Percentiles rank a stretch among this genome's conserved stretches.
phyloP scores from a whole-genome alignment of 2,329 filamentous ascomycete species.

The Cladosporium cucumerinum region DNA sequence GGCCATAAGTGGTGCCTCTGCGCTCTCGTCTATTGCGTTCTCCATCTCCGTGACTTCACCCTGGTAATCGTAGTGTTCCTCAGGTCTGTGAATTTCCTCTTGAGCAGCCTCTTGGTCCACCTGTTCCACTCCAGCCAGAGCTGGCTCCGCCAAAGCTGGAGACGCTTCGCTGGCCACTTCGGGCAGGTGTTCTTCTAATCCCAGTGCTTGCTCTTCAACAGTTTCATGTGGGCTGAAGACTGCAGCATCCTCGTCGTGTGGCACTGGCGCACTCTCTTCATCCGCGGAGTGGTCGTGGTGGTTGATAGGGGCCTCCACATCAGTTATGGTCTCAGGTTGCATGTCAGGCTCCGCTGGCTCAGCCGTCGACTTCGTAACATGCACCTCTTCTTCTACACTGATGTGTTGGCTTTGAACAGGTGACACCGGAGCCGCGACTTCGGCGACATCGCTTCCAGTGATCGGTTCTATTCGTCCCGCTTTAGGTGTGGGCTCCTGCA shows the following conservation, averaged over 20 bases:
- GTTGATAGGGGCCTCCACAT: slow-evolving; percentile 18
- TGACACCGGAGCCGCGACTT: not conserved
- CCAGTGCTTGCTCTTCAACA: slow-evolving; percentile 24
- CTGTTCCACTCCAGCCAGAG: slow-evolving; percentile 17
- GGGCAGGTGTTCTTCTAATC: slow-evolving; percentile 24
- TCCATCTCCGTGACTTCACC: slow-evolving; percentile 45
- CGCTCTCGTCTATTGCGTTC: slow-evolving; percentile 44
- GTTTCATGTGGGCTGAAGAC: slow-evolving; percentile 26
- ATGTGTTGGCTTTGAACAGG: slow-evolving; percentile 18
- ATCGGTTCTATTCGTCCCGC: slow-evolving; percentile 12
- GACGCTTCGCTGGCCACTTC: slow-evolving; percentile 17
- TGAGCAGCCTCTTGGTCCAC: not conserved
- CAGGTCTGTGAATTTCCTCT: slow-evolving; percentile 17
- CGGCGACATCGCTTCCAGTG: not conserved
- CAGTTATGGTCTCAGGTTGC: slow-evolving; percentile 17
- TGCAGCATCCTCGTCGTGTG: slow-evolving; percentile 24
- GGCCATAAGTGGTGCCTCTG: slow-evolving; percentile 40
- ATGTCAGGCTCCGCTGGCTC: slow-evolving; percentile 18
- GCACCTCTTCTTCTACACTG: slow-evolving; percentile 15
- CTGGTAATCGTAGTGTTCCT: slow-evolving; percentile 46
- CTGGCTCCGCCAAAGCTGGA: slow-evolving; percentile 17
- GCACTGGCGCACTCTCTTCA: not conserved
- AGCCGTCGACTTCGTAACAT: slow-evolving; percentile 5
- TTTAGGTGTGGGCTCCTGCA: slow-evolving; percentile 28
- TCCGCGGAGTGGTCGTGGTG: slow-evolving; percentile 11